These are phyloP conservation scores for Grosmannia clavigera DNA, from an alignment of 2,329 filamentous ascomycete genomes.

Conservation along the genomic window DNA sequence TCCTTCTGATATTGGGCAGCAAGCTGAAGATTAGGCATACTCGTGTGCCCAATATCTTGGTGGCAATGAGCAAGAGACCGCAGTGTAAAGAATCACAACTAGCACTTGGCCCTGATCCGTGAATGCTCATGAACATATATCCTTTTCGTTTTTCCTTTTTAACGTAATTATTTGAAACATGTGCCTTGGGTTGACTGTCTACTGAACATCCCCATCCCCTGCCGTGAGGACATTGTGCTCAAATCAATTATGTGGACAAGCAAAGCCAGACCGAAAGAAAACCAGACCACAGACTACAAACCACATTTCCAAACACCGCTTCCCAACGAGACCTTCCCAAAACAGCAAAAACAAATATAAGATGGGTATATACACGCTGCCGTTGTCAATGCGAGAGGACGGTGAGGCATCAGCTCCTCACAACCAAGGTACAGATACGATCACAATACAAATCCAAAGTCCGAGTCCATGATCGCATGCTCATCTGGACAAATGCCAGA, in stretches of 20 bases:
- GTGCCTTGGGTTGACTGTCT: background rate
- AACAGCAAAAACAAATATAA: background rate
- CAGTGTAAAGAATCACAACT: background rate
- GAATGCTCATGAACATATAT: background rate
- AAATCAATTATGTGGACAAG: background rate
- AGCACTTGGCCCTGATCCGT: background rate
- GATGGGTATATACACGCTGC: constrained; percentile 6
- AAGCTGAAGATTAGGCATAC: no score
- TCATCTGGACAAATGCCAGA: background rate
- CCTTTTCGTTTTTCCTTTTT: background rate
- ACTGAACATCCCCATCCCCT: background rate
- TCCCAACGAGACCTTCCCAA: background rate
- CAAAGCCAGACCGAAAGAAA: background rate
- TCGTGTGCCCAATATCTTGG: no score
- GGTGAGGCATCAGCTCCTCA: background rate
- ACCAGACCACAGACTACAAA: background rate
- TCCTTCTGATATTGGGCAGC: no score
- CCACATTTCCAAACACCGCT: background rate
- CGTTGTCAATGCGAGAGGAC: background rate
- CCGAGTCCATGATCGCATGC: background rate
- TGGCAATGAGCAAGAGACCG: no score
- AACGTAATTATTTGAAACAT: background rate
- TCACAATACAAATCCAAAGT: background rate
- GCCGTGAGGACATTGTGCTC: background rate
- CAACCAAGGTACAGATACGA: background rate